Base-by-base conservation (phyloP, 176 grass and related monocot species). In the Poa annua region DNA sequence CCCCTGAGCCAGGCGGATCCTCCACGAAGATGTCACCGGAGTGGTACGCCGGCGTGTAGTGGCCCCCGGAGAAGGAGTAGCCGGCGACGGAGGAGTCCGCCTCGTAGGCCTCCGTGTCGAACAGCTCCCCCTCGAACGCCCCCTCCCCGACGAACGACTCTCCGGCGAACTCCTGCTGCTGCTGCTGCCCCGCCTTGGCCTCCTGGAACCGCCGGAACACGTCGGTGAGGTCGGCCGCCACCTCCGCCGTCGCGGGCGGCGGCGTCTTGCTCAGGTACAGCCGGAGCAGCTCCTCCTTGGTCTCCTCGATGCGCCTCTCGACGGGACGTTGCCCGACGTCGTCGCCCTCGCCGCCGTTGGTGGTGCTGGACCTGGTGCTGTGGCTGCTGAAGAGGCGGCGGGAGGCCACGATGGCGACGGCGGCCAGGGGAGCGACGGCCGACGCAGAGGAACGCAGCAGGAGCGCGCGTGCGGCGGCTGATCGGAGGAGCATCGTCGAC, bases 41-140 rank as follows among this genome's bases (percentile, higher is more conserved):
- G 47, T 74, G 71, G 71, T 16, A 52, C 0, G 4, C 71, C 14
- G 47, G 47, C 47, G 15, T 17, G 25, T 74, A 74, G 15, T 47
- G 33, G 71, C 71, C 71, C 16, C 71, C 71, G 1, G 71, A 74
- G 71, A 74, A 74, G 71, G 71, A 74, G 47, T 74, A 74, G 2
- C 71, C 47, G 0, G 25, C 45, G 1, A 74, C 71, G 16, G 15
- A 17, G 2, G 44, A 6, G 2, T 74, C 71, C 25, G 71, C 71
- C 71, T 51, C 45, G 47, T 74, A 74, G 16, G 71, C 15, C 71
- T 74, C 71, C 47, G 71, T 74, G 47, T 74, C 71, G 71, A 74
- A 74, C 25, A 52, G 71, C 71, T 74, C 70, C 44, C 24, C 70
- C 14, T 15, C 70, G 22, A 50, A 49, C 22, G 13, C 0, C 22